Evolutionary conservation across 805 yeast genomes (phyloP).

Genomic region (Saccharomycopsis lassenensis): DNA sequence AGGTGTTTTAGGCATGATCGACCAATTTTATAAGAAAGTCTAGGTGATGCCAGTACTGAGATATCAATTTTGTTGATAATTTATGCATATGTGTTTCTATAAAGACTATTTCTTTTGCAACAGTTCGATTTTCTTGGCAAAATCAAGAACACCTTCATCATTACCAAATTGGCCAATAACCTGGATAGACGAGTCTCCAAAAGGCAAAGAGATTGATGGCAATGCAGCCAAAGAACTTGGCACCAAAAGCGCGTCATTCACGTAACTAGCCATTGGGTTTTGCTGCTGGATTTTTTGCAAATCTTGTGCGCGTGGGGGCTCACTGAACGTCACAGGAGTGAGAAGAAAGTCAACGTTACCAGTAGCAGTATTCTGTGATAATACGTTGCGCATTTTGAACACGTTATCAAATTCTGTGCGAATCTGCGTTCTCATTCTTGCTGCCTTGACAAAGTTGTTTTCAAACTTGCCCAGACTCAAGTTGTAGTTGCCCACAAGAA

Average conservation of each 20-base stretch:
- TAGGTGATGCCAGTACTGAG: too few relatives aligned
- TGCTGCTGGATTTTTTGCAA: slow-evolving; percentile 26
- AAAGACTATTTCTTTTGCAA: background rate
- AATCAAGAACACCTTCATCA: slow-evolving; percentile 49
- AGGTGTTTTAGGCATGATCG: slow-evolving; percentile 63
- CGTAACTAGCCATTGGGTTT: slow-evolving; percentile 49
- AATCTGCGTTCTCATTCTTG: slow-evolving; percentile 46
- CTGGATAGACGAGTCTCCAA: slow-evolving; percentile 37
- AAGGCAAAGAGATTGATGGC: slow-evolving; percentile 77
- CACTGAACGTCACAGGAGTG: slow-evolving; percentile 57
- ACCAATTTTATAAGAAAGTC: slow-evolving; percentile 65
- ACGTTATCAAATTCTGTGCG: slow-evolving; percentile 55
- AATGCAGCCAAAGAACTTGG: slow-evolving; percentile 89
- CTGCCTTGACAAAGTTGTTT: slow-evolving; percentile 72
- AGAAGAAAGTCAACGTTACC: slow-evolving; percentile 46
- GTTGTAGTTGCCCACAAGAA: slow-evolving; percentile 78
- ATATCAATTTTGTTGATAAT: too few relatives aligned
- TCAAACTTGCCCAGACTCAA: slow-evolving; percentile 60
- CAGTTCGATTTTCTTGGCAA: slow-evolving; percentile 7
- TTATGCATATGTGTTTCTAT: too few relatives aligned
- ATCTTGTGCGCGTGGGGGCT: slow-evolving; percentile 44
- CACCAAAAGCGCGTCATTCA: slow-evolving; percentile 77
- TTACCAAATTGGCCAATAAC: slow-evolving; percentile 79
- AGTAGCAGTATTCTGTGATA: slow-evolving; percentile 20
- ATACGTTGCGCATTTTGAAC: slow-evolving; percentile 42